These are phyloP conservation scores for Myrmaecium sp. DNA, from an alignment of 2,329 filamentous ascomycete species.

Conservation along the genomic window DNA sequence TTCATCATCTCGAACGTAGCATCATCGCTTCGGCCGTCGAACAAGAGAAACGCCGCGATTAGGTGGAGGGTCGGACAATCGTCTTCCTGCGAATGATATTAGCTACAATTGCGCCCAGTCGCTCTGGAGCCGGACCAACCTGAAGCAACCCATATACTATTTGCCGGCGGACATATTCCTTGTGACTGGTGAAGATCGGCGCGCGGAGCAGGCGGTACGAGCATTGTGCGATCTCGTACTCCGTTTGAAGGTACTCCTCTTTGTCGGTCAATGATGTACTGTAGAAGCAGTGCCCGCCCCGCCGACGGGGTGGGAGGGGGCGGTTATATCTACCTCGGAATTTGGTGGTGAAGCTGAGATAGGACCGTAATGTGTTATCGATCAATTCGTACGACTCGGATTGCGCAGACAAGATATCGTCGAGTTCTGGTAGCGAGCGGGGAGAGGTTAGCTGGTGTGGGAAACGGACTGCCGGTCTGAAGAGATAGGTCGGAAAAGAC, in stretches of 20 bases:
- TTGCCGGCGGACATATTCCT: conserved; percentile 78
- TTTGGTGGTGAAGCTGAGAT: conserved; percentile 60
- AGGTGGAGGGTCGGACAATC: conserved; percentile 64
- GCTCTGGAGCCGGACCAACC: conserved; percentile 21
- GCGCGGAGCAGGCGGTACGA: conserved; percentile 64
- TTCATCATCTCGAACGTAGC: conserved; percentile 76
- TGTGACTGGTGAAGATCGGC: conserved; percentile 53
- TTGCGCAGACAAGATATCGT: conserved; percentile 43
- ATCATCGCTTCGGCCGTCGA: conserved; percentile 68
- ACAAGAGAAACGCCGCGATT: conserved; percentile 67
- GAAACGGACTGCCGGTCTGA: conserved; percentile 1
- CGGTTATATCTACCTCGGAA: conserved; percentile 40
- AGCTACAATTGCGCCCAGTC: background rate
- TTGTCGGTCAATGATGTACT: conserved; percentile 10
- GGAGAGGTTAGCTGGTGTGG: conserved; percentile 2
- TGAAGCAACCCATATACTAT: conserved; percentile 78
- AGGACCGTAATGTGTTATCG: conserved; percentile 72
- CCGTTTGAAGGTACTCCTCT: conserved; percentile 56
- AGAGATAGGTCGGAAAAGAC: conserved; percentile 12
- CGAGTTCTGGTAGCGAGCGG: conserved; percentile 35
- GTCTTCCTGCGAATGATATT: conserved; percentile 48
- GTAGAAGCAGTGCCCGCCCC: background rate
- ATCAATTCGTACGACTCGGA: conserved; percentile 49
- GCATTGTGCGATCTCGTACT: conserved; percentile 67
- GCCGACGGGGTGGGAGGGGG: conserved; percentile 1